Base-by-base conservation (phyloP, 768 basidiomycete genomes). In the Gymnopilus junonius region DNA sequence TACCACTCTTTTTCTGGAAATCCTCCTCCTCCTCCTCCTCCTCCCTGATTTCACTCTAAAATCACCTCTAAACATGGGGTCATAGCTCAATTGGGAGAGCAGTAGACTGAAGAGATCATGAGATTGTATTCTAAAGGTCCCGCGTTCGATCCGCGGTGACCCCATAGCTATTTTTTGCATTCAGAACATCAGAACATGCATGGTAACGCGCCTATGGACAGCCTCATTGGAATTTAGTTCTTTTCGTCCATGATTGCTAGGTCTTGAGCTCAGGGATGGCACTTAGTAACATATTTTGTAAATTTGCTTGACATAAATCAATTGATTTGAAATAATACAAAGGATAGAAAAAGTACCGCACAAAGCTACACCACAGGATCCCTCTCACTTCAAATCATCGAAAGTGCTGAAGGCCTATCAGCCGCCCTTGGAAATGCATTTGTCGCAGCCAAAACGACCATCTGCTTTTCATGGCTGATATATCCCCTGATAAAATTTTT, bases 391-490 rank as follows among this genome's bases (percentile, higher is more conserved):
- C 53, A 74, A 55, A 81, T 72, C 58, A 74, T 67, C 31, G 77
- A 69, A 72, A 81, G 89, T 1, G 91, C 89, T 6, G 82, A 75
- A 35, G 80, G 81, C 34, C 88, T 78, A 64, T 92, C 91, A 27
- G 81, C 85, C 15, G 93, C 75, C 63, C 83, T 82, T 3, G 95
- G 94, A 72, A 97, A 98, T 7, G 94, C 85, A 70, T 90, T 92
- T 23, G 81, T 83, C 65, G 86, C 85, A 1, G 93, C 89, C 46
- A 98, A 75, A 5, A 99, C 97, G 4, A 98, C 94, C 86, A 91
- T 94, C 79, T 93, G 92, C 75, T 92, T 93, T 72, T 93, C 93
- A 70, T 99, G 97, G 54, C 94, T 95, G 69, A 99, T 95, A 76
- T 99, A 99, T 8, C 97, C 97, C 55, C 92, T 85, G 77, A 99